Conservation (phyloP, 169 alveolate species). For the Eimeria nieschulzi region DNA sequence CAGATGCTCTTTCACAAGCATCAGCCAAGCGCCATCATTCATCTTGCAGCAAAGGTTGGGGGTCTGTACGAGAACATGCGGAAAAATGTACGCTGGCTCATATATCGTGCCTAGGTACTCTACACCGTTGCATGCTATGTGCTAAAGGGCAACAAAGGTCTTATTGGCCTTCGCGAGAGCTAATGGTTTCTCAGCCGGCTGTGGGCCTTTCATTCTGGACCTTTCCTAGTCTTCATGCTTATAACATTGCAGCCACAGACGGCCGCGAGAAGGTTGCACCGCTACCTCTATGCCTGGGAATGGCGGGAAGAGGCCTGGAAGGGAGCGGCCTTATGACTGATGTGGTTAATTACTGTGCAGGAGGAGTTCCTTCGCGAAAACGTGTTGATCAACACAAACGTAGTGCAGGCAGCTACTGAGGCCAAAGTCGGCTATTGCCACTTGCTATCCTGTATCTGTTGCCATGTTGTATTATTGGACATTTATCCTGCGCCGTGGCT, state of each 20-base stretch:
- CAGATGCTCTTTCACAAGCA: constrained; percentile 66
- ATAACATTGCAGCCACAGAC: too few relatives aligned
- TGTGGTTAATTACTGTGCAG: constrained; percentile 24
- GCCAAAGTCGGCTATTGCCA: neutral
- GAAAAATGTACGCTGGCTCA: constrained; percentile 71
- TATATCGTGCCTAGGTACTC: too few relatives aligned
- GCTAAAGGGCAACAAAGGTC: too few relatives aligned
- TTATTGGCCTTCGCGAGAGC: too few relatives aligned
- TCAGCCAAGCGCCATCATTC: constrained; percentile 77
- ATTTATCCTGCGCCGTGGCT: neutral
- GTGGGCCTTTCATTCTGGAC: neutral
- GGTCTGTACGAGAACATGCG: constrained; percentile 80
- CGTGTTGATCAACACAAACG: constrained; percentile 72
- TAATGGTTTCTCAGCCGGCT: neutral
- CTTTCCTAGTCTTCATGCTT: neutral
- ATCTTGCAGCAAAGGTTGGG: constrained; percentile 81
- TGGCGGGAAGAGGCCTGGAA: too few relatives aligned
- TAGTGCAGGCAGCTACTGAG: constrained; percentile 43
- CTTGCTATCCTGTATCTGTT: too few relatives aligned
- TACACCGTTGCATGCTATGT: too few relatives aligned
- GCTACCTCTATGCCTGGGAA: too few relatives aligned
- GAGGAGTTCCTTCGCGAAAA: constrained; percentile 75
- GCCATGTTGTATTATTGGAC: neutral
- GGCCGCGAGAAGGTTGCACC: too few relatives aligned
- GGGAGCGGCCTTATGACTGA: too few relatives aligned